phyloP scores from a whole-genome alignment of 2,329 filamentous ascomycete species.

The Diplocarpon mali region DNA sequence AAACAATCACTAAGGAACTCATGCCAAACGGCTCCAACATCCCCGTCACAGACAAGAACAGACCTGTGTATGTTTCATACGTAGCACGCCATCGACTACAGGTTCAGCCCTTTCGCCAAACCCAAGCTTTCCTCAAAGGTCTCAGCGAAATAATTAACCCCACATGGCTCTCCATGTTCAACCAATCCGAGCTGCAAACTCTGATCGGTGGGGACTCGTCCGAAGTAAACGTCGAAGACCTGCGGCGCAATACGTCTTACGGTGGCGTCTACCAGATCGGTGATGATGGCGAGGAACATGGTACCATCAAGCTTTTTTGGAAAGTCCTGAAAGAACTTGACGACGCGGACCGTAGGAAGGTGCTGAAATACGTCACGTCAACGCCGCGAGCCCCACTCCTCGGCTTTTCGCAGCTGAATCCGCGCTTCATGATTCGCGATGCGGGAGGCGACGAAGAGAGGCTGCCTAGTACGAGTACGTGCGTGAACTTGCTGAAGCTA shows the following conservation, averaged over 20 bases:
- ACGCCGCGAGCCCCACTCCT: constrained; percentile 83
- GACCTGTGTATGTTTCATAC: constrained; percentile 87
- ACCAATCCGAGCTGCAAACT: constrained; percentile 86
- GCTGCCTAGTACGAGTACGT: constrained; percentile 88
- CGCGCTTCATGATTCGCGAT: constrained; percentile 83
- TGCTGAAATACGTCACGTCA: constrained; percentile 91
- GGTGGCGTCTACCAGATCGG: constrained; percentile 81
- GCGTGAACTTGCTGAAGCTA: constrained; percentile 87
- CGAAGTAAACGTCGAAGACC: constrained; percentile 77
- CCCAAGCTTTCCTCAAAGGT: constrained; percentile 75
- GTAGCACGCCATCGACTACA: constrained; percentile 81
- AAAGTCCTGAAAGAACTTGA: constrained; percentile 66
- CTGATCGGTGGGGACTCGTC: constrained; percentile 81
- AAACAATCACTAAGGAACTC: constrained; percentile 63
- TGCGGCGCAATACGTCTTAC: constrained; percentile 75
- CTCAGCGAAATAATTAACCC: constrained; percentile 82
- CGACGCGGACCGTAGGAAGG: constrained; percentile 69
- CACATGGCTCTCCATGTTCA: constrained; percentile 96
- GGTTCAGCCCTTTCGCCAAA: constrained; percentile 69
- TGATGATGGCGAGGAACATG: constrained; percentile 79
- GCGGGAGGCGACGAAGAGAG: constrained; percentile 64
- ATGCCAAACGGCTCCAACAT: constrained; percentile 66
- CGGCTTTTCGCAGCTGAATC: constrained; percentile 77
- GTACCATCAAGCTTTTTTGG: constrained; percentile 83
- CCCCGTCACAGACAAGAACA: constrained; percentile 81